Evolutionary conservation across 495 filamentous ascomycete genomes (phyloP), one percentile per base, ranked within the genome.

Genomic region (Penicillium paxilli): DNA sequence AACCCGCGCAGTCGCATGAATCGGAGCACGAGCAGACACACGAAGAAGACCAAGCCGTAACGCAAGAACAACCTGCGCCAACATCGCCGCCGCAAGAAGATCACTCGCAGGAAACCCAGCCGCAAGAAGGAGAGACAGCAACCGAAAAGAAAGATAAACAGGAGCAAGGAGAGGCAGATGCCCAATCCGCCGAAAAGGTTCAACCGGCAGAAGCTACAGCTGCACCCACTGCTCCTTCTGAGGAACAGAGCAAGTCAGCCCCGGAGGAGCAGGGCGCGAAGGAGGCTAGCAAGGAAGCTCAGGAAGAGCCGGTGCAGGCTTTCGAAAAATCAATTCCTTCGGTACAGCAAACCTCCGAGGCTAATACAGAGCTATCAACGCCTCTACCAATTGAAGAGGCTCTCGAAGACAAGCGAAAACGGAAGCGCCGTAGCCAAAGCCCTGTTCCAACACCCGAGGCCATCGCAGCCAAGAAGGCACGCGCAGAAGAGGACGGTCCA

Each of bases 361-460:
- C 47, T 14, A 65, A 60, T 22, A 74, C 71, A 0, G 68, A 37
- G 28, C 21, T 72, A 17, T 71, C 73, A 1, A 72, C 71, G 11
- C 67, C 73, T 21, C 55, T 75, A 6, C 66, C 65, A 12, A 20
- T 58, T 1, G 70, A 74, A 51, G 73, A 73, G 33, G 44, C 67
- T 17, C 23, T 72, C 25, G 84, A 87, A 41, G 88, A 92, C 55
- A 69, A 68, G 17, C 82, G 81, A 50, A 91, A 89, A 68, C 80
- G 90, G 44, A 92, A 91, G 71, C 83, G 89, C 32, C 79, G 86
- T 55, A 91, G 87, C 44, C 74, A 80, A 47, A 90, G 81, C 54
- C 89, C 89, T 12, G 77, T 82, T 24, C 83, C 82, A 5, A 78
- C 83, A 1, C 72, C 72, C 0, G 69, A 74, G 32, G 72, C 68